Conservation (phyloP, 257 asterid genomes). For the Marsdenia floribunda region DNA sequence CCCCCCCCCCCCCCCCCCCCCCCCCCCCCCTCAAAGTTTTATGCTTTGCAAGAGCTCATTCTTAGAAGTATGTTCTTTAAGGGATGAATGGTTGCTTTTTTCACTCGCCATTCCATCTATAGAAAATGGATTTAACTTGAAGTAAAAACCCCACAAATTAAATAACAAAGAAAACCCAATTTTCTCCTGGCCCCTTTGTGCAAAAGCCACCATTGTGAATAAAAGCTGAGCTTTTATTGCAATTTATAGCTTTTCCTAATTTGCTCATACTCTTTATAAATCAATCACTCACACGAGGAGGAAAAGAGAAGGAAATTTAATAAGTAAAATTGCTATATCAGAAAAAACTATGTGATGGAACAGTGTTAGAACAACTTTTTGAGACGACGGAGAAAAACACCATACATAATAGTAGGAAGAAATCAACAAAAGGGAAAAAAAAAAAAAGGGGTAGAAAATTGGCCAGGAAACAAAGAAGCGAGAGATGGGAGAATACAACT, state of each 20-base stretch:
- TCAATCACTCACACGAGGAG: neutral
- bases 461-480: neutral
- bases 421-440: neutral
- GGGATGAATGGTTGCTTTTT: neutral
- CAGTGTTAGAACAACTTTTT: neutral
- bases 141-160: neutral
- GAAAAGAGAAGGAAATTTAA: no score
- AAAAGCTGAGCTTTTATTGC: neutral
- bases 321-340: neutral
- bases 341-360: neutral
- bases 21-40: no score
- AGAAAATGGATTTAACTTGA: neutral
- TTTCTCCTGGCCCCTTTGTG: neutral
- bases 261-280: neutral
- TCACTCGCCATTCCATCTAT: neutral
- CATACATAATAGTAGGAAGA: neutral
- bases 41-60: neutral
- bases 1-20: no score
- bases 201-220: neutral
- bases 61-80: neutral
- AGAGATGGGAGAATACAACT: no score
- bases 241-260: neutral
- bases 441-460: neutral
- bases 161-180: neutral
- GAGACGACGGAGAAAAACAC: neutral